phyloP scores from a whole-genome alignment of 106 monocot genomes.

The Acorus calamus region DNA sequence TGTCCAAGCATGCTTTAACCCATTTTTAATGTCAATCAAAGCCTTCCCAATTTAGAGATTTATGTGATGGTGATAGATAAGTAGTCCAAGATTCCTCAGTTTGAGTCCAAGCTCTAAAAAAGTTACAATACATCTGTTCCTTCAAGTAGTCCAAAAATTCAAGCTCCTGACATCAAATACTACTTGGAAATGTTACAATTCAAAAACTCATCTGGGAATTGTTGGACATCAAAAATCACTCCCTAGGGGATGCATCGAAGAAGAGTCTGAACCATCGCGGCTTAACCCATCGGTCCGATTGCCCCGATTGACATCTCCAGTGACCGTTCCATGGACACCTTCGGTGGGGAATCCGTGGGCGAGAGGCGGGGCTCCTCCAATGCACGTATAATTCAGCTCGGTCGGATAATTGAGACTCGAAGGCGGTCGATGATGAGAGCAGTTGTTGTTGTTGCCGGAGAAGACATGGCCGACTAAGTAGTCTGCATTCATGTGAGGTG shows the following conservation, averaged over 20 bases:
- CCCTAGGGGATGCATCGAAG: no score
- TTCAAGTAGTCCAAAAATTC: no score
- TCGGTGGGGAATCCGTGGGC: constrained; percentile 10
- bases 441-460: constrained; percentile 2
- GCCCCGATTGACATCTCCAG: background rate
- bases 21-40: background rate
- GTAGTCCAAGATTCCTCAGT: background rate
- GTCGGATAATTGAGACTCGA: constrained; percentile 8
- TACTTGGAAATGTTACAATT: no score
- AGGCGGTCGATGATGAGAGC: constrained; percentile 18
- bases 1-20: constrained; percentile 19
- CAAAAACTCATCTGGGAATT: no score
- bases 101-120: no score
- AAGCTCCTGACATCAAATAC: no score
- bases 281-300: no score
- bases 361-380: constrained; percentile 16
- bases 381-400: constrained; percentile 30
- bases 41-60: constrained; percentile 7
- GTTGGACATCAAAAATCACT: no score
- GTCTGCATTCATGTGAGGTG: constrained; percentile 24
- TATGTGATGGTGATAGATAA: background rate
- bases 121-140: no score
- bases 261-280: background rate
- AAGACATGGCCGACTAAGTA: constrained; percentile 75
- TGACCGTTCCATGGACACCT: background rate